A percentile compares a stretch with the other conserved stretches of the same genome.
Evolutionary conservation across 2,329 filamentous ascomycete genomes (phyloP).

Genomic region (Fusarium nodosum): DNA sequence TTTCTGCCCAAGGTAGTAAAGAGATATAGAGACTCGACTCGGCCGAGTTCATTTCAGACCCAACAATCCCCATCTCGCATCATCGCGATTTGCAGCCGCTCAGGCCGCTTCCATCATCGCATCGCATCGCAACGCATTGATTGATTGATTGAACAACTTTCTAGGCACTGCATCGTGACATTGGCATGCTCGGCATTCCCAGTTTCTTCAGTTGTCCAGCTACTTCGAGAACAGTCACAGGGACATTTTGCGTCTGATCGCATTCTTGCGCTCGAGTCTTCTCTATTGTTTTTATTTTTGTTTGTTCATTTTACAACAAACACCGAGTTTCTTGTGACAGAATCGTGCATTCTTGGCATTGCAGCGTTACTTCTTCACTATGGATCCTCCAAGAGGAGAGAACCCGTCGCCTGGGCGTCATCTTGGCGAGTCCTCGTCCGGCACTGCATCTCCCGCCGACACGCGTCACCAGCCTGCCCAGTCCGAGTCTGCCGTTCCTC

Average conservation of each 20-base stretch:
- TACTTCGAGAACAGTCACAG: slow-evolving; percentile 29
- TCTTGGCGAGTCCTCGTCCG: slow-evolving; percentile 54
- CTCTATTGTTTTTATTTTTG: slow-evolving; percentile 13
- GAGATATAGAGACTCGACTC: slow-evolving; percentile 21
- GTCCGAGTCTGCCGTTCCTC: slow-evolving; percentile 54
- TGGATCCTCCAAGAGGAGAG: slow-evolving; percentile 60
- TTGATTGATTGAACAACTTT: slow-evolving; percentile 33
- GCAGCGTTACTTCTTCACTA: slow-evolving; percentile 48
- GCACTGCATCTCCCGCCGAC: slow-evolving; percentile 64
- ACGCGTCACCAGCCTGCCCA: slow-evolving; percentile 59
- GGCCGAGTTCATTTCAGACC: slow-evolving; percentile 26
- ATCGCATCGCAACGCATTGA: slow-evolving; percentile 35
- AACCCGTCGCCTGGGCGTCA: slow-evolving; percentile 56
- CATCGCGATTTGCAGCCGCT: slow-evolving; percentile 25
- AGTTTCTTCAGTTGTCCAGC: slow-evolving; percentile 32
- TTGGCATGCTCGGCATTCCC: slow-evolving; percentile 52
- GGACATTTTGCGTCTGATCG: slow-evolving; percentile 21
- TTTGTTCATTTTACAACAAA: slow-evolving; percentile 22
- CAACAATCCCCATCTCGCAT: slow-evolving; percentile 19
- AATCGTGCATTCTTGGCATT: slow-evolving; percentile 18
- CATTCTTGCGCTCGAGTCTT: slow-evolving; percentile 14
- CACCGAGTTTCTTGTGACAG: slow-evolving; percentile 19
- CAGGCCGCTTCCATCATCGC: slow-evolving; percentile 35
- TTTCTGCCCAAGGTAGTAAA: slow-evolving; percentile 14
- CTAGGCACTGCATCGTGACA: slow-evolving; percentile 41